Conservation (phyloP, 345 rosid species). For the Physaria fendleri region DNA sequence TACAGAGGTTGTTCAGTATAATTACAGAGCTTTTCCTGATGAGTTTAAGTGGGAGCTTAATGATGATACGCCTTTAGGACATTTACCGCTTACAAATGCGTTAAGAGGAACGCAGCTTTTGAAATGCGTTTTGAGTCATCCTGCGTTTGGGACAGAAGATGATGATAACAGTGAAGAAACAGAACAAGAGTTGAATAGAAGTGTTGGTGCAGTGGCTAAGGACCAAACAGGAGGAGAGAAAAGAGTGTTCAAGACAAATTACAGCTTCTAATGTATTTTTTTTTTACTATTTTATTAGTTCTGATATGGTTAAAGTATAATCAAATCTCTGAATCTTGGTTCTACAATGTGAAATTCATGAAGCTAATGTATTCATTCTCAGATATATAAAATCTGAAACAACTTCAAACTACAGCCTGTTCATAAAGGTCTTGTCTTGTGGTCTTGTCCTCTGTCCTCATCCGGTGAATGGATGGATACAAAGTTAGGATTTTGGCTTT, state of each 20-base stretch:
- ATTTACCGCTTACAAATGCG: constrained; percentile 89
- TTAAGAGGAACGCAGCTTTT: constrained; percentile 79
- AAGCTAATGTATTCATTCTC: constrained; percentile 4
- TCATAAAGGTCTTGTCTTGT: not conserved
- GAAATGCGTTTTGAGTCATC: constrained; percentile 62
- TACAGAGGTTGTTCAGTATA: constrained; percentile 74
- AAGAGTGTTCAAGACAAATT: constrained; percentile 47
- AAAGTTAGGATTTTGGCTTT: constrained; percentile 18
- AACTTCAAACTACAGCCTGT: constrained; percentile 3
- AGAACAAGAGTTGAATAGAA: constrained; percentile 19
- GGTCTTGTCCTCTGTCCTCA: not conserved
- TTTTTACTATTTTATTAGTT: not conserved
- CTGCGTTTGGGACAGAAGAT: constrained; percentile 49
- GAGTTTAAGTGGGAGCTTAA: constrained; percentile 83
- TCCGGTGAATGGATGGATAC: constrained; percentile 10
- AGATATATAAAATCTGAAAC: not conserved
- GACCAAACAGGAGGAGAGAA: constrained; percentile 27
- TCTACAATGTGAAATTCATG: not conserved
- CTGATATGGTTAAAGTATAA: constrained; percentile 20
- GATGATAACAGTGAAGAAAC: constrained; percentile 30
- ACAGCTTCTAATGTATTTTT: constrained; percentile 42
- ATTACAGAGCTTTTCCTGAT: constrained; percentile 74
- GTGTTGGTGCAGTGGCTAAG: not conserved
- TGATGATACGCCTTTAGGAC: constrained; percentile 74
- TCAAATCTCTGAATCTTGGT: constrained; percentile 7